Base-by-base conservation (phyloP, 1,284 basidiomycete genomes). In the Marasmius fiardii region DNA sequence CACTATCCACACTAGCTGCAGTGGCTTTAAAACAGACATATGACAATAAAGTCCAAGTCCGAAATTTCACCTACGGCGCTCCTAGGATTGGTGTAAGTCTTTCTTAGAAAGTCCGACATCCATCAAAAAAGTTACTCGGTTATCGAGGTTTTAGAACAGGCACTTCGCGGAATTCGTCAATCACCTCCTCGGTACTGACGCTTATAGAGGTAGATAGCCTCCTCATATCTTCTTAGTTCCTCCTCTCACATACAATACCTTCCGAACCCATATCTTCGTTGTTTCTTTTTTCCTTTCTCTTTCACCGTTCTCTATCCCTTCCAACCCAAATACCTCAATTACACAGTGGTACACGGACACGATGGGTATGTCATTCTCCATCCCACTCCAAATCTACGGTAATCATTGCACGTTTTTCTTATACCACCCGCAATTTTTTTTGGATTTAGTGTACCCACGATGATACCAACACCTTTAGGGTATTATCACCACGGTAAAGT, bases 401-500 rank as follows among this genome's bases (percentile, higher is more conserved):
- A 35, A 37, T 23, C 21, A 37, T 45, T 54, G 48, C 21, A 41
- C 37, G 23, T 26, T 12, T 12, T 23, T 14, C 18, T 16, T 20
- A 7, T 37, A 52, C 28, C 4, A 24, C 23, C 5, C n/a, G 5
- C 43, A 10, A 47, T 14, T 34, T n/a, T 43, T 10, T 28, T 5
- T 1, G 24, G 44, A 11, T 20, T 26, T 43, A 65, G 71, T 21
- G 71, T 72, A 18, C 69, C 70, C 3, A 68, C 64, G 1, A 64
- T 68, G 45, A 64, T 69, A 21, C 66, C 61, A 2, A 54, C 58
- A 41, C 53, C 48, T 23, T 71, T 58, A 64, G 76, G 54, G 55
- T 81, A 68, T 72, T 75, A 43, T 68, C 77, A 62, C 21, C 79
- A 81, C 65, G 65, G 67, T 64, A 59, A n/a, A n/a, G n/a, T n/a